Evolutionary conservation across 2,329 filamentous ascomycete genomes (phyloP).

Genomic region (Aspergillus clavatus): DNA sequence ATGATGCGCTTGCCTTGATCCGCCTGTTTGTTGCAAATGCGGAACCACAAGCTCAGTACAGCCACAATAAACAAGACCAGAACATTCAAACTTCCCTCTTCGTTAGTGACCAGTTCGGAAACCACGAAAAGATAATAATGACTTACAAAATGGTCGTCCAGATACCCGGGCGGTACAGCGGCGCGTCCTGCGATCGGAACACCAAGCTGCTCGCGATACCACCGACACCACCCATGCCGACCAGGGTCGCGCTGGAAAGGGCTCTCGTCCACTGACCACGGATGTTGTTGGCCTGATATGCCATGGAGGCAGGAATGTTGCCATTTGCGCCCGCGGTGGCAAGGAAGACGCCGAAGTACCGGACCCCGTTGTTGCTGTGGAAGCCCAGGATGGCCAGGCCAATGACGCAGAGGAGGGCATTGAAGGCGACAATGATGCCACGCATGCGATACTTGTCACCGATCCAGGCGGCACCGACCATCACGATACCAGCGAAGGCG

Average conservation of each 20-base stretch:
- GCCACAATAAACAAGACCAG: constrained; percentile 29
- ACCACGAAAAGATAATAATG: background rate
- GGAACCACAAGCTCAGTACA: constrained; percentile 29
- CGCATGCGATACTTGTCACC: constrained; percentile 65
- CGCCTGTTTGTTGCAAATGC: constrained; percentile 31
- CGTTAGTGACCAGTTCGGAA: constrained; percentile 6
- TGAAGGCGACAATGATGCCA: constrained; percentile 62
- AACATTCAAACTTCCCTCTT: constrained; percentile 27
- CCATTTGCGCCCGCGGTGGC: constrained; percentile 69
- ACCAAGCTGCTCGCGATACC: constrained; percentile 73
- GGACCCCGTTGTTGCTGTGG: constrained; percentile 50
- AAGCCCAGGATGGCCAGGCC: constrained; percentile 72
- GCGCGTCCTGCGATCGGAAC: constrained; percentile 51
- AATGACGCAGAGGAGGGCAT: constrained; percentile 62
- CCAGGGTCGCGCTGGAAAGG: constrained; percentile 68
- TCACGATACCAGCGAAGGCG: constrained; percentile 59
- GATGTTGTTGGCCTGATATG: constrained; percentile 84
- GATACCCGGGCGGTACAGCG: constrained; percentile 31
- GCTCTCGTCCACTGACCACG: constrained; percentile 84
- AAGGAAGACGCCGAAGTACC: constrained; percentile 73
- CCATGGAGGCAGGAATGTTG: constrained; percentile 69
- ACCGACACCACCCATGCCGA: constrained; percentile 71
- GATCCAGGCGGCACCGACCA: constrained; percentile 56
- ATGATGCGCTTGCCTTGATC: constrained; percentile 32
- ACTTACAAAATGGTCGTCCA: constrained; percentile 30